These are phyloP conservation scores for Spirogloea muscicola DNA, from an alignment of 139 green algal species.

Conservation along the genomic window DNA sequence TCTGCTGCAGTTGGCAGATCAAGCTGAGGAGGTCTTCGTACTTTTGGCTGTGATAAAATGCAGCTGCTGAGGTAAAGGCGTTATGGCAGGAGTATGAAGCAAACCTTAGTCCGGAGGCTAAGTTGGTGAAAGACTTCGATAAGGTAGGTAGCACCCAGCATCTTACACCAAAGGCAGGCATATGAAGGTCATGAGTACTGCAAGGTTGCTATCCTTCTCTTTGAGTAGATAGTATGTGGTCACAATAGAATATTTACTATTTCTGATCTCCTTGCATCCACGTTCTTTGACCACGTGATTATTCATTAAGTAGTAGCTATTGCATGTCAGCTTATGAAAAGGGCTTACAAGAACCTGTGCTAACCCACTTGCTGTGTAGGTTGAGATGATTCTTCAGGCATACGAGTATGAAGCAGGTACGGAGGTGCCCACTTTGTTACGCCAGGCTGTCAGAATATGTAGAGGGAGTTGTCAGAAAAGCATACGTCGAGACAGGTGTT, in stretches of 20 bases:
- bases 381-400: conserved; percentile 77
- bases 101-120: conserved; percentile 66
- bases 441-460: too few relatives aligned
- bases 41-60: background rate
- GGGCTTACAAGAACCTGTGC: conserved; percentile 8
- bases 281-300: background rate
- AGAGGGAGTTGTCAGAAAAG: too few relatives aligned
- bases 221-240: too few relatives aligned
- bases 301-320: background rate
- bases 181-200: background rate
- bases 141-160: conserved; percentile 59
- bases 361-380: conserved; percentile 47
- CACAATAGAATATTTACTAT: background rate
- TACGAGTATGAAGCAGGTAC: conserved; percentile 77
- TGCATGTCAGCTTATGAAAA: background rate
- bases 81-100: conserved; percentile 91
- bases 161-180: too few relatives aligned
- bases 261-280: background rate
- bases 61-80: conserved; percentile 63
- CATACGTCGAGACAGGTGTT: too few relatives aligned
- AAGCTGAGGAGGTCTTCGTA: too few relatives aligned
- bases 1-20: too few relatives aligned
- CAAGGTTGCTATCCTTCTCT: too few relatives aligned
- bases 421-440: too few relatives aligned
- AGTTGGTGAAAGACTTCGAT: conserved; percentile 94